Conservation (phyloP, 1,284 basidiomycete genomes). For the Austroboletus olivaceoglutinosus region DNA sequence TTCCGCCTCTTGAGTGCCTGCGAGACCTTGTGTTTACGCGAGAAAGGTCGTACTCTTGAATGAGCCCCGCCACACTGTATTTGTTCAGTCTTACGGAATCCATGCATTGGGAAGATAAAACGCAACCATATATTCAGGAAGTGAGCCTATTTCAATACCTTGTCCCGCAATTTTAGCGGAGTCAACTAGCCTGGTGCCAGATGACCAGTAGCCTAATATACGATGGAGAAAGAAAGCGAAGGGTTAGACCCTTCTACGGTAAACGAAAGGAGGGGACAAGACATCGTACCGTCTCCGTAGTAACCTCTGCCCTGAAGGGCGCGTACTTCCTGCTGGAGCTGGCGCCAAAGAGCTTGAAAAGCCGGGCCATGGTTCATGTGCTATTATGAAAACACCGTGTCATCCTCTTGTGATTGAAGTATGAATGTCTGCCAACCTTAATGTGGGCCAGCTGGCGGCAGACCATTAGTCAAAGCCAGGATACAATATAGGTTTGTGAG, state of each 20-base stretch:
- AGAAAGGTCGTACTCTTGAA: conserved; percentile 50
- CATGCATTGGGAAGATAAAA: conserved; percentile 1
- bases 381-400: conserved; percentile 36
- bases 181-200: conserved; percentile 65
- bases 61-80: conserved; percentile 81
- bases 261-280: background rate
- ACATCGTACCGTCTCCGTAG: conserved; percentile 67
- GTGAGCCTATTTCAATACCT: conserved; percentile 50
- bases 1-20: conserved; percentile 67
- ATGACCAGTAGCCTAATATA: conserved; percentile 71
- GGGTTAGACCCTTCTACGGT: background rate
- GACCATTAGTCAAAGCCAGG: conserved; percentile 3
- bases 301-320: conserved; percentile 70
- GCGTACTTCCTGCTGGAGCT: conserved; percentile 61
- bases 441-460: conserved; percentile 67
- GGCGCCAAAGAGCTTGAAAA: conserved; percentile 71
- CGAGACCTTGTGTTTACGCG: conserved; percentile 49
- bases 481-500: background rate
- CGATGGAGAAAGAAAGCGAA: background rate
- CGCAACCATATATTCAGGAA: conserved; percentile 72
- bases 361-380: conserved; percentile 75
- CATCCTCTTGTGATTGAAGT: background rate
- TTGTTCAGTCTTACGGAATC: conserved; percentile 4
- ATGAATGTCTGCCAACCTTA: conserved; percentile 45
- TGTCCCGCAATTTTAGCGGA: conserved; percentile 52